phyloP scores from a whole-genome alignment of 2,329 filamentous ascomycete genomes.

The Nectriaceae sp. region DNA sequence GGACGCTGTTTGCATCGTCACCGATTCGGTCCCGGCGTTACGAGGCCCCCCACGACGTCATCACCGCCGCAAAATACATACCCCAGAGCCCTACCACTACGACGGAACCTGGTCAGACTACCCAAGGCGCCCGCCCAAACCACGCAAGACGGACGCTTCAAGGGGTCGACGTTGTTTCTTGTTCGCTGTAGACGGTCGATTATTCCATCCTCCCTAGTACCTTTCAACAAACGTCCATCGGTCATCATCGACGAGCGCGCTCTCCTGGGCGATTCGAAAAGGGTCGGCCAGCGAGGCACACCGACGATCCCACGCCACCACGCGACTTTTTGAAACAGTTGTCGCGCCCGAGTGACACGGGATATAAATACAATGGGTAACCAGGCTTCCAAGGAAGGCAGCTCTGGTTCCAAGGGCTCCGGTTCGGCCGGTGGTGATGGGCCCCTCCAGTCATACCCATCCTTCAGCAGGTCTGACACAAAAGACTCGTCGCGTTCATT shows the following conservation, averaged over 20 bases:
- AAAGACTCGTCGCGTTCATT: slow-evolving; percentile 90
- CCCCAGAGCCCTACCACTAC: slow-evolving; percentile 20
- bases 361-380: slow-evolving; percentile 64
- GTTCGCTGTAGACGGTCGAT: slow-evolving; percentile 51
- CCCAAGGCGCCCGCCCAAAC: slow-evolving; percentile 31
- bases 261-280: slow-evolving; percentile 15
- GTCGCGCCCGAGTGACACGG: slow-evolving; percentile 21
- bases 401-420: slow-evolving; percentile 51
- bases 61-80: slow-evolving; percentile 28
- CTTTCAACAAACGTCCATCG: slow-evolving; percentile 6
- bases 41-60: slow-evolving; percentile 28
- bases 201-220: slow-evolving; percentile 56
- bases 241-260: slow-evolving; percentile 7
- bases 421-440: slow-evolving; percentile 44
- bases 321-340: slow-evolving; percentile 32
- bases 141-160: slow-evolving; percentile 52
- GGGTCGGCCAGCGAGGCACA: slow-evolving; percentile 23
- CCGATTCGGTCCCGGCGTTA: slow-evolving; percentile 27
- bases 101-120: slow-evolving; percentile 19
- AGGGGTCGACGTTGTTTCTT: slow-evolving; percentile 47
- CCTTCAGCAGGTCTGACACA: slow-evolving; percentile 89
- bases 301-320: slow-evolving; percentile 25
- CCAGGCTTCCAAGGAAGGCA: slow-evolving; percentile 65
- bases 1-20: slow-evolving; percentile 20
- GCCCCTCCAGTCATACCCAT: slow-evolving; percentile 79